phyloP scores from a whole-genome alignment of 208 protist genomes.

The Tritrichomonas musculus region DNA sequence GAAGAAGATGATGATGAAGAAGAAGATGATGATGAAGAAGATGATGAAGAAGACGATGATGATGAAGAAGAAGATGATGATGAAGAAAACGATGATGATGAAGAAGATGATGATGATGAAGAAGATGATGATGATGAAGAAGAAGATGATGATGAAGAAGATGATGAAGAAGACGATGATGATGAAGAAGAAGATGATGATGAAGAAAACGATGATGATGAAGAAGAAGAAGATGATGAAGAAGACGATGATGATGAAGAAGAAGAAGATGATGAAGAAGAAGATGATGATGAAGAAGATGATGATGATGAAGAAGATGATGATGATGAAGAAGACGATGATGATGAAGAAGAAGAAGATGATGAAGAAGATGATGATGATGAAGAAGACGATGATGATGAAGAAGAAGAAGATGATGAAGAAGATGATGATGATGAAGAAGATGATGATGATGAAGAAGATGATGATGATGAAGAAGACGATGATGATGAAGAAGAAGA shows the following conservation, averaged over 20 bases:
- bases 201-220: too few species aligned
- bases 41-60: too few species aligned
- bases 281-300: conserved; percentile 44
- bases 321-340: too few species aligned
- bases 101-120: neutral
- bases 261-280: neutral
- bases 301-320: conserved; percentile 43
- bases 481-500: too few species aligned
- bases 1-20: neutral
- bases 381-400: too few species aligned
- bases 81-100: too few species aligned
- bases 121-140: conserved; percentile 13
- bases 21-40: neutral
- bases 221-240: too few species aligned
- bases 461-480: too few species aligned
- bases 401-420: conserved; percentile 45
- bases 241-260: too few species aligned
- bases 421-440: neutral
- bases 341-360: neutral
- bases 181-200: too few species aligned
- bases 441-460: conserved; percentile 3
- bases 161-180: too few species aligned
- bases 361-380: neutral
- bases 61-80: too few species aligned
- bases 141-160: neutral